Conservation (phyloP, 116 monocot species). For the Papilionanthe hybrid region DNA sequence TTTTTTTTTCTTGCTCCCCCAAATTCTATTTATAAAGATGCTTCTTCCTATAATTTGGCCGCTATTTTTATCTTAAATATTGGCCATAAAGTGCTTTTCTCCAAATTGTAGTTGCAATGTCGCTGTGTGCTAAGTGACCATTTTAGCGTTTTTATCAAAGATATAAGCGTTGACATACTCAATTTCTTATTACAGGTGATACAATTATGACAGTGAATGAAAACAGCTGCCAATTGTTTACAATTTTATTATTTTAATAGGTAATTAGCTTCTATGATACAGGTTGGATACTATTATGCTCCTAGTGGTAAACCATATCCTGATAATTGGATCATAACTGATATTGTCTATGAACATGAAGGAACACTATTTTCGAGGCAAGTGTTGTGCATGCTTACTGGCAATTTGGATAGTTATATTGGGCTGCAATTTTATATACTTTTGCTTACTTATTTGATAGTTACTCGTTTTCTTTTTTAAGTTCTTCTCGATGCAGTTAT, state of each 20-base stretch:
- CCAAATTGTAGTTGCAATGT: not conserved
- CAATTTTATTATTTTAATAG: not conserved
- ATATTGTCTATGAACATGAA: constrained; percentile 85
- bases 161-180: not conserved
- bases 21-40: no score
- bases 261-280: constrained; percentile 20
- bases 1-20: no score
- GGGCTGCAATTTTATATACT: not conserved
- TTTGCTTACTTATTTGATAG: not conserved
- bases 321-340: constrained; percentile 98
- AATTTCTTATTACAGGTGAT: not conserved
- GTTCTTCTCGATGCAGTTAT: not conserved
- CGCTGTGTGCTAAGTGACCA: not conserved
- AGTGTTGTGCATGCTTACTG: constrained; percentile 17
- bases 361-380: constrained; percentile 80
- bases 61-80: not conserved
- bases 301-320: constrained; percentile 99
- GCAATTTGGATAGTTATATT: not conserved
- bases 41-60: no score
- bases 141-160: not conserved
- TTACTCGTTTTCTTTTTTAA: not conserved
- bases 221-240: not conserved
- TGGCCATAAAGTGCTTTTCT: not conserved
- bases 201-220: not conserved
- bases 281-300: constrained; percentile 99